Evolutionary conservation across 495 filamentous ascomycete genomes (phyloP).

Genomic region (Rostrohypoxylon terebratum): DNA sequence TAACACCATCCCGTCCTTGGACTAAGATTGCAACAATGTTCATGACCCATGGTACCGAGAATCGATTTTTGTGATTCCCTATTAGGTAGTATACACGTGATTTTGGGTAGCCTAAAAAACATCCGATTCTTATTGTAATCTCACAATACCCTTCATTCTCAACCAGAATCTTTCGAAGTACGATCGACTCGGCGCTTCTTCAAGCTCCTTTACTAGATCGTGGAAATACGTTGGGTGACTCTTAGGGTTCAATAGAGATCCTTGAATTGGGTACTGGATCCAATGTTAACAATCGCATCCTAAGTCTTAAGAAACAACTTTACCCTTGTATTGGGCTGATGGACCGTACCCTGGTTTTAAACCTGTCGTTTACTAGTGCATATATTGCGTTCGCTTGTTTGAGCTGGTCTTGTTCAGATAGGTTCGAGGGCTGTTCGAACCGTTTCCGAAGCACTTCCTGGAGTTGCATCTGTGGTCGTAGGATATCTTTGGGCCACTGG

Average conservation of each 20-base stretch:
- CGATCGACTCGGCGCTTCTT: constrained; percentile 73
- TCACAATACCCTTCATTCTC: constrained; percentile 72
- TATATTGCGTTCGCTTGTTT: constrained; percentile 79
- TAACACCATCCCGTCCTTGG: not conserved
- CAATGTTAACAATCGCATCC: not conserved
- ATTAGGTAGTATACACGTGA: constrained; percentile 24
- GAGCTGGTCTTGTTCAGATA: constrained; percentile 51
- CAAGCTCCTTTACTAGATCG: constrained; percentile 76
- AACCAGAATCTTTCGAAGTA: constrained; percentile 67
- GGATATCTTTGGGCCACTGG: constrained; percentile 81
- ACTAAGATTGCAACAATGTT: not conserved
- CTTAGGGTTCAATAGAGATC: constrained; percentile 71
- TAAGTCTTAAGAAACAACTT: not conserved
- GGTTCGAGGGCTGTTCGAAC: constrained; percentile 55
- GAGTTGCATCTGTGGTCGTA: constrained; percentile 83
- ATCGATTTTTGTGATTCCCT: constrained; percentile 9
- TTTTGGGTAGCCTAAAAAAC: not conserved
- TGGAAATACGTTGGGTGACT: constrained; percentile 83
- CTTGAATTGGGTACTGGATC: constrained; percentile 71
- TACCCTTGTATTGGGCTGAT: not conserved
- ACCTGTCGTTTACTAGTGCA: constrained; percentile 79
- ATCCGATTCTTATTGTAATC: constrained; percentile 56
- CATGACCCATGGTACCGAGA: constrained; percentile 5
- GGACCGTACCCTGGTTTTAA: constrained; percentile 67
- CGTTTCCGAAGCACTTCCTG: constrained; percentile 74